A percentile compares a stretch with the other conserved stretches of the same genome.
Conservation (phyloP, 108 stramenopile genomes). For the Phaeodactylum tricornutum region DNA sequence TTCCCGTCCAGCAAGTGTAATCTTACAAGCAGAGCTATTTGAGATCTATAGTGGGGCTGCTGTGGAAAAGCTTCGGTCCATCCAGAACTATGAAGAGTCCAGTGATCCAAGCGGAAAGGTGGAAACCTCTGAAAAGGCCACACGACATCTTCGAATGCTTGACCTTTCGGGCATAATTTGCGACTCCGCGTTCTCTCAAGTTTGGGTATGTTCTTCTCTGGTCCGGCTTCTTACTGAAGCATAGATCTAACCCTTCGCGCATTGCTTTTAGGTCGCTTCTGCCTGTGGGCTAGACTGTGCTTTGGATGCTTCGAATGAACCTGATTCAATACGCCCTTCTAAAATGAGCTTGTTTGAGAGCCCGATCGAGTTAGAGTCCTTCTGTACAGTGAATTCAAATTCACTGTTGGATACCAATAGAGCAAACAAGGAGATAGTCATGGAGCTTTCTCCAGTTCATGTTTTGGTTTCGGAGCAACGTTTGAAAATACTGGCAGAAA, state of each 20-base stretch:
- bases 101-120: background rate
- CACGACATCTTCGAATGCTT: conserved; percentile 2
- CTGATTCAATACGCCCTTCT: no score
- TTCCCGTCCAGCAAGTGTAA: no score
- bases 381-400: conserved; percentile 11
- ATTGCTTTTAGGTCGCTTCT: conserved; percentile 5
- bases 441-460: conserved; percentile 32
- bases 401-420: conserved; percentile 19
- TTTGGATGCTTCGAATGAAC: background rate
- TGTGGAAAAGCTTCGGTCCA: background rate
- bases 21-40: background rate
- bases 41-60: background rate
- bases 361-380: conserved; percentile 28
- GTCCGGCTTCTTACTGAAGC: no score
- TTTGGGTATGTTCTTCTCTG: no score
- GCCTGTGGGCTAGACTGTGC: conserved; percentile 5
- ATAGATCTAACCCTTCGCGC: no score
- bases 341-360: conserved; percentile 11
- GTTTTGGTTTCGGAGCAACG: conserved; percentile 23
- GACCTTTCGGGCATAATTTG: no score
- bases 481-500: conserved; percentile 9
- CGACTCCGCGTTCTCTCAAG: no score
- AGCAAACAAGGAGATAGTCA: conserved; percentile 21
- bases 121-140: background rate
- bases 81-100: background rate